Base-by-base conservation (phyloP, 805 yeast species). In the Myxozyma nipponensis region DNA sequence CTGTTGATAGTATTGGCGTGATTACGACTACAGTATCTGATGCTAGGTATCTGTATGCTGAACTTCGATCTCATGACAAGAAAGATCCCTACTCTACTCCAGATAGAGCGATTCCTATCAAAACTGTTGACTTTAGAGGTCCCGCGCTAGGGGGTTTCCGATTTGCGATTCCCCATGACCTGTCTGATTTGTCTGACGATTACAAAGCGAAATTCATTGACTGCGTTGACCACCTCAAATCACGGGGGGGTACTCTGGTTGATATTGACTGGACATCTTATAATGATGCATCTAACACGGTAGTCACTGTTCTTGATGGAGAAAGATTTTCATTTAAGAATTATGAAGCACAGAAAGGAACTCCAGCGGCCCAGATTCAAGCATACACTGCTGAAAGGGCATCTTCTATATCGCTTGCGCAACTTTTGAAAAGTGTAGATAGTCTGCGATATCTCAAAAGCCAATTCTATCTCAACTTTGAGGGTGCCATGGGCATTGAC, bases 111-210 rank as follows among this genome's bases (percentile, higher is more conserved):
- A 51, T 54, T 38, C 58, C 58, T 3, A 51, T 54, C 38, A 54
- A 51, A 32, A 52, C 49, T 10, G 38, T 54, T 17, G 58, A 54
- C 25, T 54, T 54, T 52, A 52, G 58, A 10, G 58, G 58, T 4
- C 58, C 58, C n/a, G 43, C 28, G 32, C 47, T 38, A 5, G 58
- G 58, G 21, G 58, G 58, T 2, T 54, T 54, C 41, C 32, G 56
- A 34, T 54, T 54, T 21, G 57, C 52, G 7, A 46, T 54, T 7
- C 49, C 58, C 17, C 45, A 45, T 28, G 47, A 49, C 34, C 46
- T 49, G 10, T 39, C 49, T 3, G 24, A 23, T 13, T 18, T 49
- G 10, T 49, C 54, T 18, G 32, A 30, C 4, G 57, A 49, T 9
- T 44, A 46, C 40, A 41, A 23, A 10, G 24, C 35, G 3, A 44